Percentiles rank a stretch among this genome's conserved stretches.
Evolutionary conservation across 352 stramenopile species (phyloP).

Genomic region (Phytophthora agathidicida): DNA sequence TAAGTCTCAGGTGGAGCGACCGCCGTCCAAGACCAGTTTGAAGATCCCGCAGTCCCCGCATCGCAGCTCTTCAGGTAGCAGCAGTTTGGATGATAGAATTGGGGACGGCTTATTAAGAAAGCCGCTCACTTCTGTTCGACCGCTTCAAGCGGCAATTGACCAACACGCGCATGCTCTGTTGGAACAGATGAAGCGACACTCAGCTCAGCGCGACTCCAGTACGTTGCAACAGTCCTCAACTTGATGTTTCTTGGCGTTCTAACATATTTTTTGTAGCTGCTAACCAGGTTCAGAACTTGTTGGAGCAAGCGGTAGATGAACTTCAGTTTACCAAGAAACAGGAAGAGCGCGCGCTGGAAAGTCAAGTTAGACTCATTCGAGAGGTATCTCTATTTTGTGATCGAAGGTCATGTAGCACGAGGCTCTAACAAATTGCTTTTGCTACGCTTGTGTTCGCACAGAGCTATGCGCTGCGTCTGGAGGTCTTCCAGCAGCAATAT

Average conservation of each 20-base stretch:
- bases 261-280: conserved; percentile 26
- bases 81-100: conserved; percentile 1
- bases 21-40: background rate
- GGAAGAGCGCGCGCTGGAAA: conserved; percentile 53
- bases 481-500: conserved; percentile 72
- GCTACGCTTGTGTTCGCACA: conserved; percentile 9
- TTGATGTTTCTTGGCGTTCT: background rate
- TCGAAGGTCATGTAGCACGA: background rate
- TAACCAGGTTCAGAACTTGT: conserved; percentile 48
- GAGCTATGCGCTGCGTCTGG: conserved; percentile 59
- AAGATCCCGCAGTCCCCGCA: background rate
- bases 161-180: conserved; percentile 49
- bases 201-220: conserved; percentile 49
- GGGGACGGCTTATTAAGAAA: background rate
- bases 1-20: background rate
- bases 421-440: background rate
- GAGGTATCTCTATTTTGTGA: too few relatives aligned
- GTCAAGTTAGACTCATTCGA: conserved; percentile 49
- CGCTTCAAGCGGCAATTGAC: conserved; percentile 48
- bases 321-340: conserved; percentile 59
- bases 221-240: background rate
- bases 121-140: background rate
- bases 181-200: conserved; percentile 56
- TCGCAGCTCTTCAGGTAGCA: conserved; percentile 12
- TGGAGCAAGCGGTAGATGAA: conserved; percentile 63